Evolutionary conservation across 164 flowering plant genomes (phyloP).

Genomic region (Berberis vulgaris): DNA sequence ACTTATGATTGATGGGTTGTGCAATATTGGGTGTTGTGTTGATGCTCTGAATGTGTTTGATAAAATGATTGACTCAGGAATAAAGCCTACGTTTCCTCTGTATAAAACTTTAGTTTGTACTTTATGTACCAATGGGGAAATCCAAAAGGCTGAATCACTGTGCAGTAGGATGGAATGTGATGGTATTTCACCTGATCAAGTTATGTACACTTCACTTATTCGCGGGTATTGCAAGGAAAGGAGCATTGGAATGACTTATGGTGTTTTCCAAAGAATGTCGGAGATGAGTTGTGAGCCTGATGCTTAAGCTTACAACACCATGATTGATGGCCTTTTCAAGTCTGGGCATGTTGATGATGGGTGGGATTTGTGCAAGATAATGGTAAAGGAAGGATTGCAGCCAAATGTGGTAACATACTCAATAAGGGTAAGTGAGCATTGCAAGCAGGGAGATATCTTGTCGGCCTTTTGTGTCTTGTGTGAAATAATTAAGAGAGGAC

Average conservation of each 20-base stretch:
- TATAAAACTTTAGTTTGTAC: constrained; percentile 35
- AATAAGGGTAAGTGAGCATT: constrained; percentile 37
- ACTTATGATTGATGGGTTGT: constrained; percentile 34
- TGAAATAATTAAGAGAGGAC: constrained; percentile 36
- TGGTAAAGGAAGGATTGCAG: constrained; percentile 28
- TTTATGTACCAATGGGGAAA: constrained; percentile 32
- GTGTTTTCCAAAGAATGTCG: constrained; percentile 43
- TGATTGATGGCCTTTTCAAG: constrained; percentile 45
- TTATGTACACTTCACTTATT: constrained; percentile 44
- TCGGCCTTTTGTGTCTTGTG: constrained; percentile 32
- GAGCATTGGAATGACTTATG: constrained; percentile 45
- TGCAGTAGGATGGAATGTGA: constrained; percentile 38
- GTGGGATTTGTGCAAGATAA: constrained; percentile 22
- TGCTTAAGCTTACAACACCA: constrained; percentile 35
- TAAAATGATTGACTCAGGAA: constrained; percentile 24
- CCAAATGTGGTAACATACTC: constrained; percentile 38
- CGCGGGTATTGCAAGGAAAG: constrained; percentile 37
- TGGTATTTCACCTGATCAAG: constrained; percentile 29
- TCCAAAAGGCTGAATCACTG: constrained; percentile 40
- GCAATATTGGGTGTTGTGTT: constrained; percentile 27
- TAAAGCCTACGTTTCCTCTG: constrained; percentile 24
- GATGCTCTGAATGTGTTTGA: constrained; percentile 40
- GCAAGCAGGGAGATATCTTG: constrained; percentile 31
- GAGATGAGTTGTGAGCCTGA: constrained; percentile 50
- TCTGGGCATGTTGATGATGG: constrained; percentile 32